These are phyloP conservation scores for Scedosporium dehoogii DNA, from an alignment of 2,329 filamentous ascomycete genomes.

Conservation along the genomic window DNA sequence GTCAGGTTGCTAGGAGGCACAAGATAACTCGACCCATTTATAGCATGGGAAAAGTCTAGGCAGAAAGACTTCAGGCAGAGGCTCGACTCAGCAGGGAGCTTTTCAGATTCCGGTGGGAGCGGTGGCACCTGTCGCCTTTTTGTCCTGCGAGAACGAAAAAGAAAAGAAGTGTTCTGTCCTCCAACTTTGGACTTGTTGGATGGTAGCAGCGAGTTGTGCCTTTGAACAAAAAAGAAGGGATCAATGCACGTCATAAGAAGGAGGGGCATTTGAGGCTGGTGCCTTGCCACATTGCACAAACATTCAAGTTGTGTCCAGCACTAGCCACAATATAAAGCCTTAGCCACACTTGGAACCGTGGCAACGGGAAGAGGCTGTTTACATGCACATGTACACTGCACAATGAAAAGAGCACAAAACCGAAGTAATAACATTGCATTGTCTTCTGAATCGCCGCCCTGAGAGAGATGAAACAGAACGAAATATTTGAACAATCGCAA, in stretches of 20 bases:
- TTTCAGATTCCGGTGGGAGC: not conserved
- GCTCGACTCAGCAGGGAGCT: not conserved
- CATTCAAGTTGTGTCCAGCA: not conserved
- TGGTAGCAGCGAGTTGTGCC: not conserved
- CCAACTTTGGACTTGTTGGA: not conserved
- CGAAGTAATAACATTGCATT: too few relatives aligned
- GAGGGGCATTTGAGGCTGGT: not conserved
- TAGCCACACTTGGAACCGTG: not conserved
- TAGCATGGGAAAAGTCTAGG: not conserved
- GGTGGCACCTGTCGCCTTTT: not conserved
- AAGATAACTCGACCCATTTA: not conserved
- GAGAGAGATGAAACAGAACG: too few relatives aligned
- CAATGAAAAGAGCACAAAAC: not conserved
- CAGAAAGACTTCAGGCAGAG: not conserved
- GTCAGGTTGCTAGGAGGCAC: not conserved
- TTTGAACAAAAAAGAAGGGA: not conserved
- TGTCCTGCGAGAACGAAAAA: not conserved
- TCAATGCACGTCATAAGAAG: constrained; percentile 4
- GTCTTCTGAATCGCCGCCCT: too few relatives aligned
- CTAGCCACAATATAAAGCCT: not conserved
- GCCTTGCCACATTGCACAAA: not conserved
- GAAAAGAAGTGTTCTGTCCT: not conserved
- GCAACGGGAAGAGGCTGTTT: not conserved
- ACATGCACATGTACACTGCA: not conserved
- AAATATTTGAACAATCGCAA: too few relatives aligned